Evolutionary conservation across 176 grass and related monocot species (phyloP), one percentile per base, ranked within the genome.

Genomic region (Bonia amplexicaulis): DNA sequence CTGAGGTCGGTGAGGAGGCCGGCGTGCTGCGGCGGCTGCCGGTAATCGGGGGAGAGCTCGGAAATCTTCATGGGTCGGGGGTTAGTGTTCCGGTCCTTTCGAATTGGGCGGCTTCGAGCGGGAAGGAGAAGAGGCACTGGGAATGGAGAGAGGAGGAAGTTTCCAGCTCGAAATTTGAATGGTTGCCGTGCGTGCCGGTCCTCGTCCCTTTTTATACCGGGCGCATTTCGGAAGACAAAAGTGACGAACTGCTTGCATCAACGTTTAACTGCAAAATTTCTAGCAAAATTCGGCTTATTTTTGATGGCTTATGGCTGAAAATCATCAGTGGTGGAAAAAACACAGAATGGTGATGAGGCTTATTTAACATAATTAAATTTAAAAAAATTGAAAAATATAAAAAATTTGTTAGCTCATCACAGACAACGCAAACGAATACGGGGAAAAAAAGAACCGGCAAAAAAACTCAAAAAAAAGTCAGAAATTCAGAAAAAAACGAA

Each of bases 31-130:
- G 75, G 68, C 68, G 86, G 64, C 73, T 80, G 77, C 63, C 82
- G 86, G 91, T 82, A 89, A 52, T 99, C 96, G 40, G 96, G 93
- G 59, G 91, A 99, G 77, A 99, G 91, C 90, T 99, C 96, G 42
- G 96, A 99, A 66, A 99, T 99, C 90, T 92, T 99, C 96, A 99
- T 98, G 46, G 75, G 61, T 25, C 3, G 10, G 25, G 62, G 61
- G 51, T 42, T 53, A 40, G 73, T 73, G 83, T 47, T 94, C 76
- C 23, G 16, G 69, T 13, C 48, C 35, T 49, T 73, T 62, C 57
- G 35, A 80, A 69, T 54, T 23, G 84, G 55, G 3, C 4, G 52
- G 46, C 31, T 78, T 79, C 70, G 87, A 60, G 89, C 84, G 81
- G 79, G 85, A 79, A 79, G 80, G 59, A 57, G 58, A 26, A 48